Base-by-base conservation (phyloP, 306 rosid genomes). In the Corylus americana region DNA sequence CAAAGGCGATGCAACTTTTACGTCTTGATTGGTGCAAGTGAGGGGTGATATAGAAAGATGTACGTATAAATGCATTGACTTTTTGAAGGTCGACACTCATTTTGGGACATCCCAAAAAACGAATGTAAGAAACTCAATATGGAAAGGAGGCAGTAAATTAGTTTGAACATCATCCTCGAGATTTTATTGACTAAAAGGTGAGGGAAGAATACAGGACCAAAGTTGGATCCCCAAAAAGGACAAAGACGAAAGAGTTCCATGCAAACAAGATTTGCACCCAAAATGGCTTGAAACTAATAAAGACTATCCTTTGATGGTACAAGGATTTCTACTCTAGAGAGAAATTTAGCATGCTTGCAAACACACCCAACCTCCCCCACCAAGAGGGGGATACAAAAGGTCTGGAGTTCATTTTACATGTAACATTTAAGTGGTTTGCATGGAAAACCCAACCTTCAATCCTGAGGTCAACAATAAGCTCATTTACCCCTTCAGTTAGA, bases 391-490 rank as follows among this genome's bases (percentile, higher is more conserved):
- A 77, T 55, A 55, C 44, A 42, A 18, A 69, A 68, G 16, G n/a
- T n/a, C 42, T 55, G 39, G 13, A 27, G 17, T 58, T 29, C 0
- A 55, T 31, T 44, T 27, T 9, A 39, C 20, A 70, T 45, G 17
- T 58, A 70, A 31, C 77, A 61, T 11, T 77, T 55, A n/a, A 61
- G 7, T 29, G 50, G 62, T 79, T 70, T 18, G 68, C 64, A 62
- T 45, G 61, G 49, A 74, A 81, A 77, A 67, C 8, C 73, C 12
- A 84, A 95, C 99, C 99, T 90, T 93, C 91, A 74, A 72, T 70
- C 50, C 84, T 87, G 68, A 96, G 90, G 76, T 91, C 92, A 81
- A 89, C 89, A 68, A 76, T 61, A 80, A 96, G 89, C 74, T 87
- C 90, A 86, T 89, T 76, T 68, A 95, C 78, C 76, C 82, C 86